Evolutionary conservation across 2,329 filamentous ascomycete species (phyloP).

Genomic region (Akanthomyces muscarius): DNA sequence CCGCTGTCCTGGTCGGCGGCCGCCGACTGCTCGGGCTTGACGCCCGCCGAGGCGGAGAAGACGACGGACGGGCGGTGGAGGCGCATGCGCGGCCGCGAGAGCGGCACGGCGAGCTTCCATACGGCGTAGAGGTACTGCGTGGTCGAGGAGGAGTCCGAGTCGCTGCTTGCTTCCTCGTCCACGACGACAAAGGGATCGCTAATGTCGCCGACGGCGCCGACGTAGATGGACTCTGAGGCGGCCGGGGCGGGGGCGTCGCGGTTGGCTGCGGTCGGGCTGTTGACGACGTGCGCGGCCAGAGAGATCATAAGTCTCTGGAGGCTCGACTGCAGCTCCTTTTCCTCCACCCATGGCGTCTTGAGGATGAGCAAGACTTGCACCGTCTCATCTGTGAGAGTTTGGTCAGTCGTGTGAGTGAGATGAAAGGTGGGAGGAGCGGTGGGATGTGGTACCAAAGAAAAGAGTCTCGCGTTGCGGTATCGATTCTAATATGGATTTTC

Average conservation of each 20-base stretch:
- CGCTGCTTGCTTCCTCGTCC: conserved; percentile 34
- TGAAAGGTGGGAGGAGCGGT: conserved; percentile 17
- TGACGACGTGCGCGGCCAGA: conserved; percentile 63
- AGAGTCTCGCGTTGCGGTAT: conserved; percentile 61
- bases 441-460: conserved; percentile 61
- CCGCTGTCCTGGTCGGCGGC: conserved; percentile 24
- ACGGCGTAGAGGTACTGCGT: conserved; percentile 47
- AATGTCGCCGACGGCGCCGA: conserved; percentile 46
- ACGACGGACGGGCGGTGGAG: conserved; percentile 63
- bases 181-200: conserved; percentile 49
- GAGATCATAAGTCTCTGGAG: conserved; percentile 61
- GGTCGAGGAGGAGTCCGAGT: conserved; percentile 24
- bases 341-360: conserved; percentile 57
- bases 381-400: conserved; percentile 61
- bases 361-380: conserved; percentile 66
- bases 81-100: conserved; percentile 58
- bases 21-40: conserved; percentile 45
- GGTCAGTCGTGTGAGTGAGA: conserved; percentile 36
- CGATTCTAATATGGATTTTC: conserved; percentile 48
- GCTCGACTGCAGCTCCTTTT: conserved; percentile 53
- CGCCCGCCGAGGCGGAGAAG: conserved; percentile 58
- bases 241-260: conserved; percentile 38
- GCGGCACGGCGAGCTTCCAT: conserved; percentile 58
- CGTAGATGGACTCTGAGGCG: conserved; percentile 54
- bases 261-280: conserved; percentile 47